Conservation (phyloP, 306 rosid genomes). For the Vigna nakashimae region DNA sequence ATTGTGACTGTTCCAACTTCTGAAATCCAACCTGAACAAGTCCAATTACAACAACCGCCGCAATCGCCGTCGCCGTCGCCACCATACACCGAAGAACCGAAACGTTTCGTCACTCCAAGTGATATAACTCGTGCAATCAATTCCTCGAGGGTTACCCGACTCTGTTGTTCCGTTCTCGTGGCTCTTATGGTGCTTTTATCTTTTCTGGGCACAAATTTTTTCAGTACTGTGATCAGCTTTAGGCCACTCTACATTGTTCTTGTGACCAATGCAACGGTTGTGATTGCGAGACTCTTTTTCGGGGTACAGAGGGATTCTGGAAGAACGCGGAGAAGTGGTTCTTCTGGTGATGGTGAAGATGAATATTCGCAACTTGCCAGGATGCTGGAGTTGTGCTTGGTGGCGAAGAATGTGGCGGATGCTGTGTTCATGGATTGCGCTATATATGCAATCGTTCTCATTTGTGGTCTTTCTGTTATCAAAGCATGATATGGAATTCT, state of each 20-base stretch:
- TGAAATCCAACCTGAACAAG: constrained; percentile 15
- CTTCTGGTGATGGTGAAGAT: constrained; percentile 43
- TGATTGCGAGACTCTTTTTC: constrained; percentile 59
- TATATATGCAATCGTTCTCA: constrained; percentile 65
- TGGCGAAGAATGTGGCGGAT: constrained; percentile 60
- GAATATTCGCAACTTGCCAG: constrained; percentile 54
- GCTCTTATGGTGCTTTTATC: constrained; percentile 65
- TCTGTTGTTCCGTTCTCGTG: constrained; percentile 57
- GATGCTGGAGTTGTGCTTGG: constrained; percentile 55
- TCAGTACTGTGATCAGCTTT: constrained; percentile 53
- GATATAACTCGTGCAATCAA: constrained; percentile 62
- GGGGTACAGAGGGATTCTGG: constrained; percentile 43
- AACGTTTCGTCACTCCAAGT: constrained; percentile 51
- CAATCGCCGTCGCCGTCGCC: not conserved
- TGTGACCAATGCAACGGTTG: constrained; percentile 65
- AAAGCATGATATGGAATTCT: constrained; percentile 21
- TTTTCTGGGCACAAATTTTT: constrained; percentile 45
- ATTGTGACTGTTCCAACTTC: constrained; percentile 32
- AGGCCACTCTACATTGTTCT: constrained; percentile 73
- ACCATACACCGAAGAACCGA: not conserved
- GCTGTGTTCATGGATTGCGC: constrained; percentile 81
- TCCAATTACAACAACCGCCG: constrained; percentile 6
- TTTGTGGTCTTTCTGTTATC: constrained; percentile 69
- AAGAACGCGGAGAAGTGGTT: constrained; percentile 15
- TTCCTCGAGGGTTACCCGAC: constrained; percentile 60